phyloP scores from a whole-genome alignment of 1,139 yeast genomes.

The Meyerozyma carpophila region DNA sequence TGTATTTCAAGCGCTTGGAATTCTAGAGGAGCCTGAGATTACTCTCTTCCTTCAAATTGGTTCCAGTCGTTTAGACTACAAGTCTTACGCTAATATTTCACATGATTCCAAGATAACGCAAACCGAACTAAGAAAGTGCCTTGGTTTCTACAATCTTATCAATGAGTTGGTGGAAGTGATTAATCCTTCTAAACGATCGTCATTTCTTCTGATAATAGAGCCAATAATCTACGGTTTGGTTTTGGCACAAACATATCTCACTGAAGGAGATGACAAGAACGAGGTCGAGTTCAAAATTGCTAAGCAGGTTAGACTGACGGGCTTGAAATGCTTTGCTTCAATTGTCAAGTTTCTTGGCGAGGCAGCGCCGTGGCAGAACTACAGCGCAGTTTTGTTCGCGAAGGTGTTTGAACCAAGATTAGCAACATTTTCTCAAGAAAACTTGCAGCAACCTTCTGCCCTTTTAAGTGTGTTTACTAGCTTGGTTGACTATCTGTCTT shows the following conservation, averaged over 20 bases:
- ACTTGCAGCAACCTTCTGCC: constrained; percentile 79
- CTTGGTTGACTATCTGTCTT: constrained; percentile 51
- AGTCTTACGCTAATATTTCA: constrained; percentile 25
- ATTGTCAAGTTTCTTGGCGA: constrained; percentile 47
- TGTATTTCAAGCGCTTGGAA: constrained; percentile 65
- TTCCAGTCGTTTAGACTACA: constrained; percentile 46
- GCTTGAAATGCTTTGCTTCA: constrained; percentile 51
- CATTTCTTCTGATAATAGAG: constrained; percentile 47
- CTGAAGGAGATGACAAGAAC: constrained; percentile 20
- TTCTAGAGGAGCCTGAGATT: constrained; percentile 51
- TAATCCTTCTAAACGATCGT: constrained; percentile 52
- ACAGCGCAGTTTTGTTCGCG: constrained; percentile 47
- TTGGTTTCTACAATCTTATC: constrained; percentile 70
- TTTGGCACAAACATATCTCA: constrained; percentile 44
- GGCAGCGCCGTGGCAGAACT: constrained; percentile 50
- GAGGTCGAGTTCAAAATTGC: constrained; percentile 39
- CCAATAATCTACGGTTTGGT: constrained; percentile 59
- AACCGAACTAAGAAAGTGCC: constrained; percentile 45
- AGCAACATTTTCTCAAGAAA: constrained; percentile 62
- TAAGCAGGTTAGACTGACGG: constrained; percentile 52
- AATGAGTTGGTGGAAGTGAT: constrained; percentile 58
- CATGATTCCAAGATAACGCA: constrained; percentile 12
- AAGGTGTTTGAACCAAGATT: constrained; percentile 64
- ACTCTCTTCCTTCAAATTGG: constrained; percentile 59
- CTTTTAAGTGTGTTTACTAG: constrained; percentile 61